Evolutionary conservation across 2,329 filamentous ascomycete species (phyloP).

Genomic region (Paecilomyces variotii): DNA sequence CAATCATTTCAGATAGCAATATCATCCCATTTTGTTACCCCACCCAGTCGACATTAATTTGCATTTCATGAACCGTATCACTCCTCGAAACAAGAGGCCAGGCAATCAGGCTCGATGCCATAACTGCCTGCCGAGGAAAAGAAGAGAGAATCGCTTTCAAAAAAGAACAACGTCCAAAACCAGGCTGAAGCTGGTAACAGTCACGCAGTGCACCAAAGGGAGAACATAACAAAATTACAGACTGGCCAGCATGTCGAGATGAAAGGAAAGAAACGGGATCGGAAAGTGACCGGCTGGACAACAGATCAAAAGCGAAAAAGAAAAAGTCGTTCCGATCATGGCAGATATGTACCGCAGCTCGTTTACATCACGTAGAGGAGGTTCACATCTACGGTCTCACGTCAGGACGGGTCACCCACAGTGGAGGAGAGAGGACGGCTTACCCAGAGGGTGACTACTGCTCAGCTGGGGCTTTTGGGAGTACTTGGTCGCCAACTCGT

Average conservation of each 20-base stretch:
- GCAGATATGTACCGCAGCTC: background rate
- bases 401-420: background rate
- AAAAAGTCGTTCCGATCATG: background rate
- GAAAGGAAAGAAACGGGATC: background rate
- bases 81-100: background rate
- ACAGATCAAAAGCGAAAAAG: background rate
- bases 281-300: background rate
- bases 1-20: background rate
- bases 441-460: slow-evolving; percentile 92
- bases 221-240: background rate
- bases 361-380: slow-evolving; percentile 59
- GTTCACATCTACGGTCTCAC: slow-evolving; percentile 48
- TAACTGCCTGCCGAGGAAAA: background rate
- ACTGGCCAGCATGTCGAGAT: background rate
- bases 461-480: slow-evolving; percentile 92
- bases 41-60: background rate
- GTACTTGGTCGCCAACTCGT: slow-evolving; percentile 80
- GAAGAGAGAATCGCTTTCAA: background rate
- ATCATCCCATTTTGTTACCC: background rate
- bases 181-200: background rate
- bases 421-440: slow-evolving; percentile 26
- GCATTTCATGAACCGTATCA: background rate
- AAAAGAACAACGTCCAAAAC: background rate
- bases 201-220: background rate
- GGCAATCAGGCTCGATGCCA: background rate